Evolutionary conservation across 805 yeast species (phyloP).

Genomic region (Saccharomyces eubayanus): DNA sequence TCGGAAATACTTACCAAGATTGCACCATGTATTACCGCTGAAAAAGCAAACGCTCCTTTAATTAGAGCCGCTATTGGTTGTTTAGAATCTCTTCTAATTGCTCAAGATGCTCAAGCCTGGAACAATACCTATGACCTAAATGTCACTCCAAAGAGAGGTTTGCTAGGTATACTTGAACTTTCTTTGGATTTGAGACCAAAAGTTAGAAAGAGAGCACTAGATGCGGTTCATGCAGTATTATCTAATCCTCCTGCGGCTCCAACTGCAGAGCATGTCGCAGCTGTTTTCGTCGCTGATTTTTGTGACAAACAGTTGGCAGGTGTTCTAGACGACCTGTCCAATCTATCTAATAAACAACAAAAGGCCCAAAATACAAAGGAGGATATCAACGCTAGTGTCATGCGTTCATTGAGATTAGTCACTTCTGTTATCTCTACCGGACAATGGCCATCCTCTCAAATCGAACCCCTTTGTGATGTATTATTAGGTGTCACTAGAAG

Average conservation of each 20-base stretch:
- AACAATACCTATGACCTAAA: conserved; percentile 40
- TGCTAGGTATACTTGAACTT: conserved; percentile 67
- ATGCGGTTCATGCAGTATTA: conserved; percentile 64
- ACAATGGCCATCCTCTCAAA: conserved; percentile 71
- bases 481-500: conserved; percentile 70
- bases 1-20: conserved; percentile 68
- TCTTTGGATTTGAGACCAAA: conserved; percentile 88
- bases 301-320: conserved; percentile 49
- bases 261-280: conserved; percentile 67
- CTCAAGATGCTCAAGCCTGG: conserved; percentile 83
- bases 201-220: conserved; percentile 90
- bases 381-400: conserved; percentile 49
- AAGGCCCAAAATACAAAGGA: conserved; percentile 32
- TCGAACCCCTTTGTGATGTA: conserved; percentile 67
- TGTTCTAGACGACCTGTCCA: conserved; percentile 35
- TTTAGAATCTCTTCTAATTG: conserved; percentile 65
- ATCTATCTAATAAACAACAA: conserved; percentile 29
- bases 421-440: conserved; percentile 59
- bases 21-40: conserved; percentile 69
- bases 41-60: conserved; percentile 68
- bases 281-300: conserved; percentile 59
- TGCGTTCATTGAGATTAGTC: conserved; percentile 73
- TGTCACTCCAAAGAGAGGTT: conserved; percentile 67
- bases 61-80: conserved; percentile 80
- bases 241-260: conserved; percentile 67